Evolutionary conservation across 1,284 basidiomycete species (phyloP), one percentile per base, ranked within the genome.

Genomic region (Cryptococcus sp.): DNA sequence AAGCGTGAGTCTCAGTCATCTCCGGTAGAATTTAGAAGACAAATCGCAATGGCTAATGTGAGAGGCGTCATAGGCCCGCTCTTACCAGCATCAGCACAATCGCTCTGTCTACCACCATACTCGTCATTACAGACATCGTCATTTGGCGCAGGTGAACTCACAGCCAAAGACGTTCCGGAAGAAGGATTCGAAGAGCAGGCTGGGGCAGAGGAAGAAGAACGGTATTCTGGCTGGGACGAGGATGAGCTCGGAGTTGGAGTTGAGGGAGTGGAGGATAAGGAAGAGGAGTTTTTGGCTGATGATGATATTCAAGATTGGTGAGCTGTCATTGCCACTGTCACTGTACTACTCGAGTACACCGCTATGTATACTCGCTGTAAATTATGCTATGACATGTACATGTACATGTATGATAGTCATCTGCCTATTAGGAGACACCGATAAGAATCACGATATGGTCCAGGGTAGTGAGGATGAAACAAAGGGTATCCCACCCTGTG

Each of bases 271-370:
- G 60, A 64, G n/a, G 66, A 66, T n/a, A 66, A 69, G 6, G 71
- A 69, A 27, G 57, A 68, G 5, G 59, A 58, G 2, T 68, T 58
- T 55, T 57, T 72, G 57, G 54, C 63, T 27, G 72, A 71, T 15
- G 75, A 76, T 54, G 73, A 73, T 53, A 77, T 75, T 50, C 60
- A 72, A 55, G 72, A 70, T 46, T 71, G 65, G 64, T 35, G 31
- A 35, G 31, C 31, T 35, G 31, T 13, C 31, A 35, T 8, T 35
- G 31, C 8, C 7, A 13, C 31, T 35, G 31, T 25, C 25, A 25
- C 25, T 6, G 6, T 25, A 25, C 25, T 25, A 25, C n/a, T n/a
- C n/a, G n/a, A n/a, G n/a, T n/a, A n/a, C 25, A 25, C 25, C 25
- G 25, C 8, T 19, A 42, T 27, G 17, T 22, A n/a, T 45, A 13